Evolutionary conservation across 106 monocot genomes (phyloP).

Genomic region (Dioscorea zingiberensis): DNA sequence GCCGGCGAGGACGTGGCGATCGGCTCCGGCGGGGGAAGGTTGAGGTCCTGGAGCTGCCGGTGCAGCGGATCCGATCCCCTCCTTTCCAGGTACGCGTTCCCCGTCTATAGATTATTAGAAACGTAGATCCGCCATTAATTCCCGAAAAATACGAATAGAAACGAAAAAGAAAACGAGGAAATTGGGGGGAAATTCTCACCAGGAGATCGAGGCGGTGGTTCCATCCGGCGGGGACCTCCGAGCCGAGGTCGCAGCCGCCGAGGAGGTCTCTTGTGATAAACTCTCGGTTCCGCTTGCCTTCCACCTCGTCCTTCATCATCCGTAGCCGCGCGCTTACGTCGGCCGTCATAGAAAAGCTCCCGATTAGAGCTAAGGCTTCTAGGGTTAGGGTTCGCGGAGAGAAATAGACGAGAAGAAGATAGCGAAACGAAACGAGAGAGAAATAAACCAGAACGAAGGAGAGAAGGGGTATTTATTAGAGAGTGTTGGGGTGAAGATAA

Average conservation of each 20-base stretch:
- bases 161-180: too few species aligned
- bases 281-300: slow-evolving; percentile 14
- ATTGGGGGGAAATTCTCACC: background rate
- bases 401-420: background rate
- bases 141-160: too few species aligned
- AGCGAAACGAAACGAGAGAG: background rate
- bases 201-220: slow-evolving; percentile 11
- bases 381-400: background rate
- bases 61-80: background rate
- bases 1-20: background rate
- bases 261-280: slow-evolving; percentile 27
- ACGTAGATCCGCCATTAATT: too few species aligned
- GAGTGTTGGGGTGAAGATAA: background rate
- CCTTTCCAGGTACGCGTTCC: slow-evolving; percentile 3
- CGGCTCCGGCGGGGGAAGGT: slow-evolving; percentile 22
- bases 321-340: slow-evolving; percentile 24
- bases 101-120: background rate
- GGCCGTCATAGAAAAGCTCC: slow-evolving; percentile 22
- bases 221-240: slow-evolving; percentile 17
- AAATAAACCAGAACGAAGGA: background rate
- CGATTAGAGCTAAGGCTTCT: background rate
- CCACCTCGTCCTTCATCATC: slow-evolving; percentile 7
- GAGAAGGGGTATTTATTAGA: background rate
- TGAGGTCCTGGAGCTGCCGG: slow-evolving; percentile 34
- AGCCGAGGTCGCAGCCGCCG: slow-evolving; percentile 24